Conservation (phyloP, 768 basidiomycete species). For the Macrolepiota fuliginosa region DNA sequence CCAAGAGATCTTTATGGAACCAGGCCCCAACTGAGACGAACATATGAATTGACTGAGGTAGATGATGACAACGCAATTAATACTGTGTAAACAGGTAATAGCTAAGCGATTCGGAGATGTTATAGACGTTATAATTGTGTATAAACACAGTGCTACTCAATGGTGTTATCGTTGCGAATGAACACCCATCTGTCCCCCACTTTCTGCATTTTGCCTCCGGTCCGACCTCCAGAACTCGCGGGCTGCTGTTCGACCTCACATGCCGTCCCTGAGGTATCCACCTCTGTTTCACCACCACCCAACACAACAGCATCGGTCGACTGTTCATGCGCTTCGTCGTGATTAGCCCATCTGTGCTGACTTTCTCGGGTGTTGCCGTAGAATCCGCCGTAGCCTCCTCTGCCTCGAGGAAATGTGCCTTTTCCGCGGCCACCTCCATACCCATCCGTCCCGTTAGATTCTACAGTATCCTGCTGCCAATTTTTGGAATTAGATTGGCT, state of each 20-base stretch:
- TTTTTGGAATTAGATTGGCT: slow-evolving; percentile 8
- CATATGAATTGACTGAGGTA: slow-evolving; percentile 46
- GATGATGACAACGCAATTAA: slow-evolving; percentile 36
- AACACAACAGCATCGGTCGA: slow-evolving; percentile 60
- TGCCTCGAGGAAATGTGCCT: slow-evolving; percentile 21
- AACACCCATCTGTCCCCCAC: slow-evolving; percentile 75
- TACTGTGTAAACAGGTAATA: slow-evolving; percentile 31
- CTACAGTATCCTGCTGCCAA: slow-evolving; percentile 15
- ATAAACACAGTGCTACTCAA: slow-evolving; percentile 18
- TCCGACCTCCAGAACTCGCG: slow-evolving; percentile 12
- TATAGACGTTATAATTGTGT: slow-evolving; percentile 13
- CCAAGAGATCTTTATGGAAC: slow-evolving; percentile 42
- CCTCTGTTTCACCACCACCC: slow-evolving; percentile 40
- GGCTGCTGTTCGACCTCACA: slow-evolving; percentile 8
- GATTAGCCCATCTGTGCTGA: slow-evolving; percentile 28
- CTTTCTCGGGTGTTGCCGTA: slow-evolving; percentile 50
- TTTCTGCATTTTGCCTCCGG: slow-evolving; percentile 58
- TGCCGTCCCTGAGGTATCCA: slow-evolving; percentile 14
- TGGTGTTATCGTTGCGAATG: slow-evolving; percentile 42
- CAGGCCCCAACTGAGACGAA: slow-evolving; percentile 25
- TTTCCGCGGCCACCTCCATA: slow-evolving; percentile 19
- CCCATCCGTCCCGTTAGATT: slow-evolving; percentile 7
- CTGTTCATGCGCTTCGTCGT: slow-evolving; percentile 30
- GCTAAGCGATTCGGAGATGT: slow-evolving; percentile 19
- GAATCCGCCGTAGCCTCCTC: slow-evolving; percentile 41